phyloP scores from a whole-genome alignment of 192 early-diverging fungal genomes.

The Spinellus fusiger region DNA sequence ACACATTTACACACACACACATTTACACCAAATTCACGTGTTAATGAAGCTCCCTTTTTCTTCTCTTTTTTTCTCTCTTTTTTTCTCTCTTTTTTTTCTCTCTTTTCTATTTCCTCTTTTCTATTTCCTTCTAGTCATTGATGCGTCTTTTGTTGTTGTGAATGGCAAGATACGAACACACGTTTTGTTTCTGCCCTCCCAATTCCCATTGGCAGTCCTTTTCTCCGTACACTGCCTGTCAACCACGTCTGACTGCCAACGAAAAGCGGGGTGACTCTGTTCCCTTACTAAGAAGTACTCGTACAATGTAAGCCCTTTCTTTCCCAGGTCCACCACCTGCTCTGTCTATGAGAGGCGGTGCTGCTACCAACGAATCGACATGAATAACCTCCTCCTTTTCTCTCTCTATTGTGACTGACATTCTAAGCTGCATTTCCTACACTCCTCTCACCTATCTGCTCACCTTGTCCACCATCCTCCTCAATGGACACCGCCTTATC shows the following conservation, averaged over 20 bases:
- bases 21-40: background rate
- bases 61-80: slow-evolving; percentile 3
- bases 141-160: background rate
- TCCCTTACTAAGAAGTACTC: slow-evolving; percentile 25
- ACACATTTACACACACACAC: background rate
- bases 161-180: background rate
- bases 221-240: slow-evolving; percentile 13
- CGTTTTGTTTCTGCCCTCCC: background rate
- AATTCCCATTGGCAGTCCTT: background rate
- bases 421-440: slow-evolving; percentile 31
- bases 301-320: slow-evolving; percentile 24
- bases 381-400: background rate
- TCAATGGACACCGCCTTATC: slow-evolving; percentile 9
- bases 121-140: background rate
- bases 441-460: slow-evolving; percentile 33
- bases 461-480: slow-evolving; percentile 17
- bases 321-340: too few species aligned
- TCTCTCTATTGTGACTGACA: too few species aligned
- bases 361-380: background rate
- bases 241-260: slow-evolving; percentile 5
- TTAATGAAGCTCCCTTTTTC: background rate
- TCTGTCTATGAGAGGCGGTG: too few species aligned
- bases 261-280: slow-evolving; percentile 1
- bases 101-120: background rate
- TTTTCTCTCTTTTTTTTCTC: background rate